These are phyloP conservation scores for Pichia phayaonensis DNA, from an alignment of 805 yeast species.

Conservation along the genomic window DNA sequence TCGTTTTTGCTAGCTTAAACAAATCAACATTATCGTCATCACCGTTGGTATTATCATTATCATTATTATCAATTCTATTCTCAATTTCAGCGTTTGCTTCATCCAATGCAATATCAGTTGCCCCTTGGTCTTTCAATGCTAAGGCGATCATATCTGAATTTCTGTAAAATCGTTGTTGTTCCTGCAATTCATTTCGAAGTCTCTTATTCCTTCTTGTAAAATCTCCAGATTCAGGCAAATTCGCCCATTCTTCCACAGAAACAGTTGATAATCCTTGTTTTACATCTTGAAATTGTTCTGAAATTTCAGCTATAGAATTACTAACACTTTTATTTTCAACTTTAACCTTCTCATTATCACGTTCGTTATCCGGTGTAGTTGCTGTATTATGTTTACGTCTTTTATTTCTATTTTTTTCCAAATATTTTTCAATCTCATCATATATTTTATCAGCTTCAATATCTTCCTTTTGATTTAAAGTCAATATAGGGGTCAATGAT, in stretches of 20 bases:
- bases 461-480: slow-evolving; percentile 34
- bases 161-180: slow-evolving; percentile 66
- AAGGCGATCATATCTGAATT: slow-evolving; percentile 64
- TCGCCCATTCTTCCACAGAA: slow-evolving; percentile 68
- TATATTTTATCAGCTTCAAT: slow-evolving; percentile 78
- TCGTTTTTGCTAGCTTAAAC: slow-evolving; percentile 29
- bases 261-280: slow-evolving; percentile 55
- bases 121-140: slow-evolving; percentile 28
- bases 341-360: slow-evolving; percentile 6
- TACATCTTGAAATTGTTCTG: slow-evolving; percentile 58
- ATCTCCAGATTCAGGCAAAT: slow-evolving; percentile 83
- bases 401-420: slow-evolving; percentile 26
- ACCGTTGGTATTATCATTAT: slow-evolving; percentile 41
- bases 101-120: slow-evolving; percentile 25
- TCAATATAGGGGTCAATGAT: neutral
- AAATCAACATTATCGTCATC: slow-evolving; percentile 28
- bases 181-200: slow-evolving; percentile 51
- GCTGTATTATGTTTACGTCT: slow-evolving; percentile 17
- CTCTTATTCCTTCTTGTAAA: slow-evolving; percentile 75
- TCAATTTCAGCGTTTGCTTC: slow-evolving; percentile 29
- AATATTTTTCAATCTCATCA: slow-evolving; percentile 53
- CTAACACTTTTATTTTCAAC: slow-evolving; percentile 16
- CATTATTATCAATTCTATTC: slow-evolving; percentile 36
- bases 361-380: neutral
- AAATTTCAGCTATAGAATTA: slow-evolving; percentile 28